phyloP scores from a whole-genome alignment of 129 eudicot species.

The Lactuca sativa region DNA sequence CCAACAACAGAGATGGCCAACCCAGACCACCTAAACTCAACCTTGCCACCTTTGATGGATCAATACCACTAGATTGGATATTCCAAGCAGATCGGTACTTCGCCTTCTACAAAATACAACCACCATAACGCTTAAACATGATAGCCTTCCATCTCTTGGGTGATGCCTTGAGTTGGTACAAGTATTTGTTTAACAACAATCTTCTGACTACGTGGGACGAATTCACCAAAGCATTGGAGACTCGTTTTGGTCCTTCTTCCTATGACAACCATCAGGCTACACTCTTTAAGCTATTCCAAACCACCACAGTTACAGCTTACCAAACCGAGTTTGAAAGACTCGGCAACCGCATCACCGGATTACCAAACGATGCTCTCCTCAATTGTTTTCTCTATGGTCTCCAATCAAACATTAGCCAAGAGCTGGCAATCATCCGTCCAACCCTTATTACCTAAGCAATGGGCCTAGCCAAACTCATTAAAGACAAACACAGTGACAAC shows the following conservation, averaged over 20 bases:
- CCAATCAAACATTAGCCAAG: background rate
- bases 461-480: background rate
- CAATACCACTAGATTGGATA: background rate
- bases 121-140: background rate
- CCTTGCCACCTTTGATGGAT: background rate
- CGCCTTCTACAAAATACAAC: background rate
- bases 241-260: background rate
- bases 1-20: no score
- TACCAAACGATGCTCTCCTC: background rate
- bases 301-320: background rate
- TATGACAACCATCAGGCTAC: background rate
- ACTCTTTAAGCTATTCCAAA: background rate
- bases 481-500: background rate
- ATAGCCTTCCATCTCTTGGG: background rate
- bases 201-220: background rate
- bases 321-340: background rate
- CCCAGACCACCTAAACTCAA: background rate
- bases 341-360: background rate
- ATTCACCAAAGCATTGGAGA: background rate
- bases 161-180: background rate
- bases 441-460: background rate
- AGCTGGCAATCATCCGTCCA: background rate
- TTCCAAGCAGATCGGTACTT: conserved; percentile 2
- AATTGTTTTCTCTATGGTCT: background rate
- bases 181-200: background rate